Evolutionary conservation across 345 rosid genomes (phyloP).

Genomic region (Euphorbia tirucalli): DNA sequence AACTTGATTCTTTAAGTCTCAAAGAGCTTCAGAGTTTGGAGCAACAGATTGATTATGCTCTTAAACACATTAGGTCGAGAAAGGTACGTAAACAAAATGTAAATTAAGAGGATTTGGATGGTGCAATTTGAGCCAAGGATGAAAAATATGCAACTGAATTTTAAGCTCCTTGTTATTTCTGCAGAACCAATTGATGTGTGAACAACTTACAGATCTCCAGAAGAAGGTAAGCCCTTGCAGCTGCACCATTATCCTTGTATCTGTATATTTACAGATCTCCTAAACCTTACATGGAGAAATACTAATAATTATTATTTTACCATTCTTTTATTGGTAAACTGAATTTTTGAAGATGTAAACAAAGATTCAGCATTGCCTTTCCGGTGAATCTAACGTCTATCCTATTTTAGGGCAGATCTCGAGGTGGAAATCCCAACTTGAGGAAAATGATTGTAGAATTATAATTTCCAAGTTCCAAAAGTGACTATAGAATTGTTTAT

Average conservation of each 20-base stretch:
- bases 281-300: not conserved
- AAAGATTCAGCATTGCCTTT: not conserved
- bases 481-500: too few species aligned
- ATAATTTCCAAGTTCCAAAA: too few species aligned
- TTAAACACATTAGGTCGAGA: conserved; percentile 67
- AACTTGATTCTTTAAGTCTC: conserved; percentile 61
- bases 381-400: too few species aligned
- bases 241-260: not conserved
- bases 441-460: too few species aligned
- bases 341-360: not conserved
- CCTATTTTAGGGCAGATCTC: too few species aligned
- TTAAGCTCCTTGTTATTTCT: conserved; percentile 2
- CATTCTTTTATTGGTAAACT: not conserved
- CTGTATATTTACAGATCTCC: not conserved
- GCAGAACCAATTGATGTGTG: conserved; percentile 81
- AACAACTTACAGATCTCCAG: conserved; percentile 79
- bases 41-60: conserved; percentile 71
- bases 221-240: conserved; percentile 50
- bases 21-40: conserved; percentile 82
- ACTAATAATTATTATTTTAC: not conserved
- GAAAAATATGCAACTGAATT: not conserved
- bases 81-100: conserved; percentile 41
- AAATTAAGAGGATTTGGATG: not conserved
- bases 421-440: too few species aligned
- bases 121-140: not conserved